Conservation (phyloP, 176 grass and related monocot genomes). For the Rhynchospora tenuis region DNA sequence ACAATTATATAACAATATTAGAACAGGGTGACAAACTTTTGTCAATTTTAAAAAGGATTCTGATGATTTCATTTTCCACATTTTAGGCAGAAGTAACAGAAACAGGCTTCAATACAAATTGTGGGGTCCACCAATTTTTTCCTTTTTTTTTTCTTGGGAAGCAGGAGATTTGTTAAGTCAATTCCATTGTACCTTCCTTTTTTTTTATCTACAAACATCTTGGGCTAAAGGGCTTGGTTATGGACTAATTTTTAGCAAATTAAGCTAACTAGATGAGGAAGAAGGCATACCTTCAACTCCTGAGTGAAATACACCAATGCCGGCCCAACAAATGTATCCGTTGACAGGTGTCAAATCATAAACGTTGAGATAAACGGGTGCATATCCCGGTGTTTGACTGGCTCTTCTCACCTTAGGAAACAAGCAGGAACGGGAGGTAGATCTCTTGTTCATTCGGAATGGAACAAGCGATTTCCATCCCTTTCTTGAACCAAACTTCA, state of each 20-base stretch:
- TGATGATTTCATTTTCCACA: no score
- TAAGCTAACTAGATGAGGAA: neutral
- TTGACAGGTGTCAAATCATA: slow-evolving; percentile 97
- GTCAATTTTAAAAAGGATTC: neutral
- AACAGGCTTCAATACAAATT: neutral
- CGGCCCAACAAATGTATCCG: slow-evolving; percentile 91
- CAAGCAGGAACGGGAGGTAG: slow-evolving; percentile 56
- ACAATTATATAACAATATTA: neutral
- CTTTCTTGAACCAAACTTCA: slow-evolving; percentile 82
- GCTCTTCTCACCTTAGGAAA: slow-evolving; percentile 75
- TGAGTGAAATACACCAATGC: slow-evolving; percentile 93
- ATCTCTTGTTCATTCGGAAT: slow-evolving; percentile 59
- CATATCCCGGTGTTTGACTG: slow-evolving; percentile 48
- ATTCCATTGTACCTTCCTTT: neutral
- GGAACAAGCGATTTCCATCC: slow-evolving; percentile 94
- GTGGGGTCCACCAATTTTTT: neutral
- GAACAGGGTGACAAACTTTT: neutral
- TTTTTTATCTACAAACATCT: neutral
- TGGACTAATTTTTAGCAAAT: neutral
- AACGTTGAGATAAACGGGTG: slow-evolving; percentile 94
- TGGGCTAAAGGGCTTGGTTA: neutral
- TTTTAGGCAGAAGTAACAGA: neutral
- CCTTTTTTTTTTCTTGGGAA: no score
- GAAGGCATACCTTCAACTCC: slow-evolving; percentile 80
- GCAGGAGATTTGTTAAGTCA: neutral